These are phyloP conservation scores for Salicornia ramosissima DNA, from an alignment of 148 eudicot species.

Conservation along the genomic window DNA sequence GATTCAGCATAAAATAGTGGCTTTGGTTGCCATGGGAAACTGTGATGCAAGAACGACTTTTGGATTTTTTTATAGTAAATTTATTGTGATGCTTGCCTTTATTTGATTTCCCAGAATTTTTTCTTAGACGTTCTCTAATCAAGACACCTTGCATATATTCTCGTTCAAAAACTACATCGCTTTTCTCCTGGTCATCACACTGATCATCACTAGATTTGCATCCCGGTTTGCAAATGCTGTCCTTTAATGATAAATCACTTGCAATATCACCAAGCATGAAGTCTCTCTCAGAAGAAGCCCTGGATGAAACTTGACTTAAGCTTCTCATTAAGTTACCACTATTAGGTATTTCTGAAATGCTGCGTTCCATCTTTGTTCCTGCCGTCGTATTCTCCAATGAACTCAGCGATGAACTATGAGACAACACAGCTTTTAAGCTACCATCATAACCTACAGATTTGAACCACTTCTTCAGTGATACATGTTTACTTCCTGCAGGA, in stretches of 20 bases:
- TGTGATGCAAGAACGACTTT: slow-evolving; percentile 44
- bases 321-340: slow-evolving; percentile 32
- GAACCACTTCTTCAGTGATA: slow-evolving; percentile 45
- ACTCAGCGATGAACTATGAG: slow-evolving; percentile 36
- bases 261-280: slow-evolving; percentile 33
- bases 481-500: slow-evolving; percentile 68
- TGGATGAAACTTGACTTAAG: slow-evolving; percentile 47
- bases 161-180: slow-evolving; percentile 57
- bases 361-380: slow-evolving; percentile 39
- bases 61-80: slow-evolving; percentile 43
- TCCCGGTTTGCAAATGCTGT: slow-evolving; percentile 33
- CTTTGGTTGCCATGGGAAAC: slow-evolving; percentile 54
- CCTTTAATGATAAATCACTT: slow-evolving; percentile 34
- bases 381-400: slow-evolving; percentile 29
- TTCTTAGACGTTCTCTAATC: slow-evolving; percentile 56
- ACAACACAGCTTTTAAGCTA: slow-evolving; percentile 28
- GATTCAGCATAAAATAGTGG: slow-evolving; percentile 76
- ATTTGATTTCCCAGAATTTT: slow-evolving; percentile 27
- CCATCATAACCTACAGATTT: slow-evolving; percentile 42
- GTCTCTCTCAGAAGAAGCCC: slow-evolving; percentile 40
- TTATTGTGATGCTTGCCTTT: slow-evolving; percentile 43
- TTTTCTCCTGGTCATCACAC: slow-evolving; percentile 34
- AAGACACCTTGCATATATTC: slow-evolving; percentile 94
- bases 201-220: slow-evolving; percentile 33
- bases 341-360: slow-evolving; percentile 49